Evolutionary conservation across 768 basidiomycete species (phyloP), one percentile per base, ranked within the genome.

Genomic region (Hebeloma cylindrosporum): DNA sequence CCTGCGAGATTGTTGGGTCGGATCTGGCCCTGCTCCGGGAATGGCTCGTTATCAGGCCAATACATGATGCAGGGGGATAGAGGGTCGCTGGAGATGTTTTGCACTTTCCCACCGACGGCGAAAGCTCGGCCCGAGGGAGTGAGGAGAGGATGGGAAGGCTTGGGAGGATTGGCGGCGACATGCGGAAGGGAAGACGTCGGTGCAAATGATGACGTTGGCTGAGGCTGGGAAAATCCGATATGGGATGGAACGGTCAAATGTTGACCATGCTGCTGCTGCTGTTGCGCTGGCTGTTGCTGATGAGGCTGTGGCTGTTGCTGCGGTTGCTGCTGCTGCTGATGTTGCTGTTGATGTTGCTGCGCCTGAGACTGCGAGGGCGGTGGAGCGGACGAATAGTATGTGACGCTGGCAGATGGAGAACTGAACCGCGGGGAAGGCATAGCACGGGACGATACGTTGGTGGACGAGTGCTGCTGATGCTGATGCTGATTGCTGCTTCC

Each of bases 1-100:
- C 80, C 80, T 40, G 69, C 64, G 13, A 83, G 64, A 16, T 59
- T 71, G 48, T 68, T 73, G 0, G 85, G 87, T 3, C 87, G 72
- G 46, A 85, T 86, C 67, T 92, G 90, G 9, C 85, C 80, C 60
- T 80, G 82, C 53, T 87, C 84, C 1, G 90, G 90, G 49, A 88
- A 71, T 3, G 86, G 77, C 59, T 93, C 90, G 54, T 93, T 93
- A 62, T 91, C 89, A 4, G 90, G 89, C 90, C 90, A 93, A 56
- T 85, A 92, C 81, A 92, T 83, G 68, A 90, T 74, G 54, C 89
- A 89, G 3, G 89, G 85, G 21, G 69, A 56, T 37, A 81, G 61
- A 14, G 88, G 86, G 60, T 92, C 87, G 28, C 54, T 69, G 20
- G 87, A 90, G 48, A 92, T 64, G 54, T 93, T 90, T 56, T 84